Evolutionary conservation across 305 asterid genomes (phyloP).

Genomic region (Ruellia speciosa): DNA sequence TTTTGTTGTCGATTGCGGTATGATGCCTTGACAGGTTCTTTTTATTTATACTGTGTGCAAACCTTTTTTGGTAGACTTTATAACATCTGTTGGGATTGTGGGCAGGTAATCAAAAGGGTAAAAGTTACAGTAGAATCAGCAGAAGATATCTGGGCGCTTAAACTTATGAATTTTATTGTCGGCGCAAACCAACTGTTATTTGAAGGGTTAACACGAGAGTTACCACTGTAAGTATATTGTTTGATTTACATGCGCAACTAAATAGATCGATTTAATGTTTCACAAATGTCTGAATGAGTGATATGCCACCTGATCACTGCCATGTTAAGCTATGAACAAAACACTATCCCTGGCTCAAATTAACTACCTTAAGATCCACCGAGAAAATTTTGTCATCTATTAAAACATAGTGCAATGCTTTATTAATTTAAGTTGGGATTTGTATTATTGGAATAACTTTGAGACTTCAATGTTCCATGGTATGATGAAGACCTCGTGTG

Average conservation of each 20-base stretch:
- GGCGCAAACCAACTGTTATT: constrained; percentile 68
- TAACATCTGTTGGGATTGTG: constrained; percentile 22
- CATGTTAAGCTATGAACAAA: background rate
- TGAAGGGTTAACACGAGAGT: constrained; percentile 78
- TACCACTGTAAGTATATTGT: constrained; percentile 62
- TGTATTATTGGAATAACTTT: too few species aligned
- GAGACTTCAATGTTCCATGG: too few species aligned
- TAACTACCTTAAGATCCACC: too few species aligned
- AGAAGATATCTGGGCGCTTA: constrained; percentile 76
- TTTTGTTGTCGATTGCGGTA: background rate
- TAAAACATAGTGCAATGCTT: too few species aligned
- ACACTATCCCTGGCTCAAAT: too few species aligned
- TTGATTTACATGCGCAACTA: background rate
- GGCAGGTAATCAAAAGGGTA: constrained; percentile 57
- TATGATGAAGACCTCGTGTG: too few species aligned
- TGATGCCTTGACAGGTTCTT: too few species aligned
- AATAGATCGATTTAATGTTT: background rate
- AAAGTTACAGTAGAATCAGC: constrained; percentile 39
- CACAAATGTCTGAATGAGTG: background rate
- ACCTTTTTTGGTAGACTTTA: constrained; percentile 9
- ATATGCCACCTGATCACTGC: background rate
- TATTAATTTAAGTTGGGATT: too few species aligned
- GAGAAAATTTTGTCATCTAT: too few species aligned
- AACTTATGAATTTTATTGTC: constrained; percentile 57
- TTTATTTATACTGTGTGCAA: too few species aligned